phyloP scores from a whole-genome alignment of 2,329 filamentous ascomycete species.

The Parafenestella ontariensis region DNA sequence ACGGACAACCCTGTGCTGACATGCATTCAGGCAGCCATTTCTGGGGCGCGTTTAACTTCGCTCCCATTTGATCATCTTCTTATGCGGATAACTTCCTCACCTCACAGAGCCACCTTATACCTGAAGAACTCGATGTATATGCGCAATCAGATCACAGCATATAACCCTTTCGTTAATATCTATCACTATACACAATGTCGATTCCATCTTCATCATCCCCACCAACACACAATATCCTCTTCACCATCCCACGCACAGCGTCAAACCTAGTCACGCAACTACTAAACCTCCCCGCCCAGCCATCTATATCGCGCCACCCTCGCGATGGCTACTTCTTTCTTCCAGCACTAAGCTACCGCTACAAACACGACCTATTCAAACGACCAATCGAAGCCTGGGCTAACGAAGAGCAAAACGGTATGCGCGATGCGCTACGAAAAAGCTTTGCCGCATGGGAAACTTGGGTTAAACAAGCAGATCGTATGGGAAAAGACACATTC shows the following conservation, averaged over 20 bases:
- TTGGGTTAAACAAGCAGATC: constrained; percentile 7
- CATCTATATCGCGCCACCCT: constrained; percentile 12
- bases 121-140: no score
- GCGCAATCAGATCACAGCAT: no score
- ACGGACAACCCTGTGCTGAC: not conserved
- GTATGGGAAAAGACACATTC: constrained; percentile 12
- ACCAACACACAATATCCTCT: constrained; percentile 19
- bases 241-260: constrained; percentile 33
- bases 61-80: not conserved
- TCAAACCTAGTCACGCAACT: constrained; percentile 31
- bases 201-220: not conserved
- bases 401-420: not conserved
- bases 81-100: not conserved
- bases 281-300: constrained; percentile 27
- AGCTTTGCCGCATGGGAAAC: constrained; percentile 7
- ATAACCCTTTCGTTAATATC: not conserved
- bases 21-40: not conserved
- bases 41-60: not conserved
- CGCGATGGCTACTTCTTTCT: constrained; percentile 33
- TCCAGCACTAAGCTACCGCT: constrained; percentile 11
- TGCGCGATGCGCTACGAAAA: constrained; percentile 9
- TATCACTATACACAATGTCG: not conserved
- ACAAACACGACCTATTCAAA: constrained; percentile 3
- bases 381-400: constrained; percentile 12
- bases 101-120: no score